These are phyloP conservation scores for Pleurotus cornucopiae DNA, from an alignment of 768 basidiomycete genomes.

Conservation along the genomic window DNA sequence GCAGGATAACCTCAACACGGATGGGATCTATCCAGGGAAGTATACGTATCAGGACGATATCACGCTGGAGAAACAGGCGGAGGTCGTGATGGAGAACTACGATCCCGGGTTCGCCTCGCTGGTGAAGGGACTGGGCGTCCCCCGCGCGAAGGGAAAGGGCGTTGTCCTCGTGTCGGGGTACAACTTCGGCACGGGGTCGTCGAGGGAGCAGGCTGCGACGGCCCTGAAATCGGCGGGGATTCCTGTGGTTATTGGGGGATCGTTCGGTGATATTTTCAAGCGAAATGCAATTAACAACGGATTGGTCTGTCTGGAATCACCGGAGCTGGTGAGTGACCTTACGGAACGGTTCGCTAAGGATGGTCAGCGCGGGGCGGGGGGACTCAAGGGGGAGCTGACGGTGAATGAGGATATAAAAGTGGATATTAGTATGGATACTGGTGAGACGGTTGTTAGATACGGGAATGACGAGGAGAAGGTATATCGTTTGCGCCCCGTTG, in stretches of 20 bases:
- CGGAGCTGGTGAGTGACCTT: slow-evolving; percentile 82
- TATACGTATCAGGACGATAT: slow-evolving; percentile 99
- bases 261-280: slow-evolving; percentile 99
- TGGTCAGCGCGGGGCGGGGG: slow-evolving; percentile 74
- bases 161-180: slow-evolving; percentile 87
- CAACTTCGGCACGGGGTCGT: slow-evolving; percentile 98
- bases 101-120: slow-evolving; percentile 80
- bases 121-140: slow-evolving; percentile 49
- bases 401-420: slow-evolving; percentile 65
- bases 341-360: slow-evolving; percentile 72
- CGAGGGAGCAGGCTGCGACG: slow-evolving; percentile 97
- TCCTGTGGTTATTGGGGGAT: slow-evolving; percentile 92
- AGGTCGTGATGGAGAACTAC: slow-evolving; percentile 99
- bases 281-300: slow-evolving; percentile 99
- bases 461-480: slow-evolving; percentile 41
- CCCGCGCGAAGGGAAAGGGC: slow-evolving; percentile 36
- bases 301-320: slow-evolving; percentile 90
- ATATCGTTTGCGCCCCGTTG: slow-evolving; percentile 74
- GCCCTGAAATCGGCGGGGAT: slow-evolving; percentile 93
- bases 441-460: slow-evolving; percentile 54
- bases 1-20: slow-evolving; percentile 97
- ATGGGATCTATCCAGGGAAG: slow-evolving; percentile 98
- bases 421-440: slow-evolving; percentile 64
- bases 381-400: slow-evolving; percentile 78
- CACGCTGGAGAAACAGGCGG: slow-evolving; percentile 88